Conservation (phyloP, 2,329 filamentous ascomycete genomes). For the Chrysoporthe puriensis region DNA sequence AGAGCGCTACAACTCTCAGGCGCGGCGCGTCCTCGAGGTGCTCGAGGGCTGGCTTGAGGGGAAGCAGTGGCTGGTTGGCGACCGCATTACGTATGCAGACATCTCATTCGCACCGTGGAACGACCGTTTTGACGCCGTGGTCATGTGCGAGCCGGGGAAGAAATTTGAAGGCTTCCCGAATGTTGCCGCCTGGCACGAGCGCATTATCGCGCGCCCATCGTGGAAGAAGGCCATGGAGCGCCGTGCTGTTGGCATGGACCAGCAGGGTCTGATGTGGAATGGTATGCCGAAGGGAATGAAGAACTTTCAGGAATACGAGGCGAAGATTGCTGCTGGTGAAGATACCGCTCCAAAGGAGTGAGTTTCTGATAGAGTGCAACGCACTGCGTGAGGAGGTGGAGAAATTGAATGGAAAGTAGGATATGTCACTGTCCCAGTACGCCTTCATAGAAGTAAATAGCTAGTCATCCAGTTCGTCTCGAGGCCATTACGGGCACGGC, state of each 20-base stretch:
- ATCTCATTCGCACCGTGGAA: constrained; percentile 23
- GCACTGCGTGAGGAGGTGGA: too few species aligned
- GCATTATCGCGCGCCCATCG: constrained; percentile 38
- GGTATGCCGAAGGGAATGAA: constrained; percentile 17
- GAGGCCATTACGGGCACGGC: too few species aligned
- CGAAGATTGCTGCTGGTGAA: constrained; percentile 31
- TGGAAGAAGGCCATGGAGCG: constrained; percentile 41
- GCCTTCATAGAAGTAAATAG: not conserved
- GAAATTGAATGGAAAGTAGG: too few species aligned
- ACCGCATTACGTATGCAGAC: constrained; percentile 18
- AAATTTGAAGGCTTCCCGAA: constrained; percentile 33
- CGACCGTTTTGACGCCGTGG: constrained; percentile 18
- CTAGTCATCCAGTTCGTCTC: not conserved
- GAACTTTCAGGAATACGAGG: constrained; percentile 26
- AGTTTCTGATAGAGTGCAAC: not conserved
- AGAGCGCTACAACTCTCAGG: constrained; percentile 20
- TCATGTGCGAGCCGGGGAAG: constrained; percentile 11
- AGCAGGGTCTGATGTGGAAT: constrained; percentile 27
- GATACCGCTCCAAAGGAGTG: not conserved
- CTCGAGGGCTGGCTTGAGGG: constrained; percentile 39
- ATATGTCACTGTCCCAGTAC: not conserved
- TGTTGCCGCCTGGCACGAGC: constrained; percentile 41
- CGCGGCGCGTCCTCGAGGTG: constrained; percentile 29
- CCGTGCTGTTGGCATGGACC: constrained; percentile 29
- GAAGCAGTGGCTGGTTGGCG: constrained; percentile 8